These are phyloP conservation scores for Aspergillus ochraceus DNA, from an alignment of 2,329 filamentous ascomycete genomes.

Conservation along the genomic window DNA sequence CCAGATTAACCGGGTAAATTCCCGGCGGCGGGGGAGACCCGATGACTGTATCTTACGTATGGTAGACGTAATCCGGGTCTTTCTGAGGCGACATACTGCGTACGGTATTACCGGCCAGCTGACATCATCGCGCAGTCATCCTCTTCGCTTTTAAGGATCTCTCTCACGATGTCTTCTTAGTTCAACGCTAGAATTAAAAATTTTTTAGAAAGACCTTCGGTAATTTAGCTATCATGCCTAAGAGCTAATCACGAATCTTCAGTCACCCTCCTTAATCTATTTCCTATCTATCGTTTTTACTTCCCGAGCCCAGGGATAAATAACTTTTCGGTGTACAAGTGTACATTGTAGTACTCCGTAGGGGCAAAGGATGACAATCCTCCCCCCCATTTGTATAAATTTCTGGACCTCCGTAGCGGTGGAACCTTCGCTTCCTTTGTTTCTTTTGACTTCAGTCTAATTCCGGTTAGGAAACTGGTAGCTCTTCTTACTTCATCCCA, in stretches of 20 bases:
- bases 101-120: background rate
- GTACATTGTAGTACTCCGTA: background rate
- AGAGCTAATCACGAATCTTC: background rate
- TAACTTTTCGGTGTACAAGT: background rate
- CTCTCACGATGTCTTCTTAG: background rate
- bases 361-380: background rate
- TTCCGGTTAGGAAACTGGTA: background rate
- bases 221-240: background rate
- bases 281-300: background rate
- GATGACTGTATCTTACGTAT: background rate
- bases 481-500: background rate
- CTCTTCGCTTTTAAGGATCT: too few species aligned
- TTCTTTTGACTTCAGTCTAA: background rate
- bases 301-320: background rate
- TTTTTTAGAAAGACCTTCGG: background rate
- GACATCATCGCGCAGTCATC: background rate
- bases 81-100: too few species aligned
- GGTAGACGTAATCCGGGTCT: too few species aligned
- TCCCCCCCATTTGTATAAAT: background rate
- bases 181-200: background rate
- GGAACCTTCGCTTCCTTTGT: background rate
- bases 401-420: background rate
- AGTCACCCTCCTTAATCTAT: background rate
- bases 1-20: conserved; percentile 24
- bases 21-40: conserved; percentile 14